phyloP scores from a whole-genome alignment of 164 flowering plant genomes.

The Chloranthus sessilifolius region DNA sequence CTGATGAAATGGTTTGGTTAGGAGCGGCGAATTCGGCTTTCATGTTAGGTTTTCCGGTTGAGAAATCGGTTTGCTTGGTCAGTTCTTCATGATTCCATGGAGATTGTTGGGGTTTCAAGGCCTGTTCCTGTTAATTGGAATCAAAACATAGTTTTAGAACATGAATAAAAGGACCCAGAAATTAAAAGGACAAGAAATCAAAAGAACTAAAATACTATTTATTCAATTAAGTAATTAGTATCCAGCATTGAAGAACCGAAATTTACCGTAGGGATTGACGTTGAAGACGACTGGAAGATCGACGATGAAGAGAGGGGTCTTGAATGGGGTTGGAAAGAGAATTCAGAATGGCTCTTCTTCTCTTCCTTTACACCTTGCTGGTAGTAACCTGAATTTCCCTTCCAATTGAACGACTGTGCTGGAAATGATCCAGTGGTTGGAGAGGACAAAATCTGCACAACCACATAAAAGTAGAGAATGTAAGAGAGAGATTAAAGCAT shows the following conservation, averaged over 20 bases:
- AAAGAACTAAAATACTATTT: no score
- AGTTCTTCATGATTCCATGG: constrained; percentile 30
- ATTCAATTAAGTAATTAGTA: no score
- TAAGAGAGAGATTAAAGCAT: no score
- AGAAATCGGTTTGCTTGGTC: constrained; percentile 18
- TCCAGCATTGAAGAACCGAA: no score
- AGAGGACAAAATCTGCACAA: constrained; percentile 52
- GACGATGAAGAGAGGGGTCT: constrained; percentile 36
- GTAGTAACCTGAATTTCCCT: constrained; percentile 13
- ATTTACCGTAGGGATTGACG: constrained; percentile 30
- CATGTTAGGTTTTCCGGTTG: constrained; percentile 14
- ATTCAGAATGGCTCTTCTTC: constrained; percentile 30
- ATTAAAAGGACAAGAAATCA: no score
- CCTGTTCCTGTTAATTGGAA: constrained; percentile 12
- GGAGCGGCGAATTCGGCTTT: constrained; percentile 15
- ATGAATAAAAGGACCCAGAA: no score
- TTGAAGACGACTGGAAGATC: constrained; percentile 20
- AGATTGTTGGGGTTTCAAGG: constrained; percentile 24
- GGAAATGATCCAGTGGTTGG: constrained; percentile 52
- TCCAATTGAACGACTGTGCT: constrained; percentile 34
- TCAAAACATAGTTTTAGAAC: background rate
- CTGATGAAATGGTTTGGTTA: constrained; percentile 29
- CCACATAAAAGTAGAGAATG: constrained; percentile 21
- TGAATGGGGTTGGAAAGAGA: constrained; percentile 51
- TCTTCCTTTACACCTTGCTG: constrained; percentile 23